A percentile compares a stretch with the other conserved stretches of the same genome.
Conservation (phyloP, 805 yeast genomes). For the Candida gorgasii region DNA sequence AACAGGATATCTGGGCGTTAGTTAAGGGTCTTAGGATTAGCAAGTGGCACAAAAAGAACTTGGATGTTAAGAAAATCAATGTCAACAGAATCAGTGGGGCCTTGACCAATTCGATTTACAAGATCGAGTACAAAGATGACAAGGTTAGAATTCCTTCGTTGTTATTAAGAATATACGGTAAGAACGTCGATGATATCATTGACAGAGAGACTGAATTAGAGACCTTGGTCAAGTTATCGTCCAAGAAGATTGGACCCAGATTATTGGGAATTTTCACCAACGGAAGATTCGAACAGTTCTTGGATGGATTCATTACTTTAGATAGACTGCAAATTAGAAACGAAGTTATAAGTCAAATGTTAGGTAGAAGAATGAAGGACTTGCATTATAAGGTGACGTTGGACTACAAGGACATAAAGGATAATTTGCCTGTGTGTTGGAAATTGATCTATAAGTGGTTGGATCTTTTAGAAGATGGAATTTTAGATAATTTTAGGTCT, state of each 20-base stretch:
- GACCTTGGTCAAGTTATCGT: slow-evolving; percentile 70
- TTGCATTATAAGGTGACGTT: slow-evolving; percentile 79
- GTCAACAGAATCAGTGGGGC: slow-evolving; percentile 85
- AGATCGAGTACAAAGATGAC: slow-evolving; percentile 56
- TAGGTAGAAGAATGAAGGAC: slow-evolving; percentile 96
- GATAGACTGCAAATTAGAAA: slow-evolving; percentile 72
- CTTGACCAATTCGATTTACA: slow-evolving; percentile 85
- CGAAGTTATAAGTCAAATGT: slow-evolving; percentile 73
- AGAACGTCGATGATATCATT: slow-evolving; percentile 79
- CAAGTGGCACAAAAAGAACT: slow-evolving; percentile 71
- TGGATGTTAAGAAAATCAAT: slow-evolving; percentile 42
- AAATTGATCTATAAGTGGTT: slow-evolving; percentile 71
- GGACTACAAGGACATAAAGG: slow-evolving; percentile 51
- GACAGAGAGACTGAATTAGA: slow-evolving; percentile 82
- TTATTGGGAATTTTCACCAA: slow-evolving; percentile 86
- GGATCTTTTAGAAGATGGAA: slow-evolving; percentile 39
- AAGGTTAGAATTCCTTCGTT: slow-evolving; percentile 54
- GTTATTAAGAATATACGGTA: slow-evolving; percentile 83
- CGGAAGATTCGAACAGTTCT: slow-evolving; percentile 92
- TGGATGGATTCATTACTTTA: slow-evolving; percentile 79
- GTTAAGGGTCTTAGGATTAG: slow-evolving; percentile 65
- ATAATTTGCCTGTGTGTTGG: slow-evolving; percentile 70
- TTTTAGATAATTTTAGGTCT: slow-evolving; percentile 35
- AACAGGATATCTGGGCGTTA: slow-evolving; percentile 71
- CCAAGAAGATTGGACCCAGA: slow-evolving; percentile 82